Evolutionary conservation across 1,284 basidiomycete genomes (phyloP).

Genomic region (Mycosarcoma maydis): DNA sequence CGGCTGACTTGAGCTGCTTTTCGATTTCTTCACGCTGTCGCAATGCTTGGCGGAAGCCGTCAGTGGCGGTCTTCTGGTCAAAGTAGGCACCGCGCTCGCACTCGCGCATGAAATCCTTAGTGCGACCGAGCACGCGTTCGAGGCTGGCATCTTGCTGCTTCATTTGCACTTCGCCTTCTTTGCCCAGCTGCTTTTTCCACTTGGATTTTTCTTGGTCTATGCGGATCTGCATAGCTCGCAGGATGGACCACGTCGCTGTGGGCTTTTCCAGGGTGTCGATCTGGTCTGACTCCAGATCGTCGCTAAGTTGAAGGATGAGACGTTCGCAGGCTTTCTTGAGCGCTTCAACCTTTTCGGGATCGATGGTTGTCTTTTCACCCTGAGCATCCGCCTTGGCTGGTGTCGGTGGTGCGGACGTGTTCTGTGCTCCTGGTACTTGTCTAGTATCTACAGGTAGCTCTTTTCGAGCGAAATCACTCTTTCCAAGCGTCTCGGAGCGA

Average conservation of each 20-base stretch:
- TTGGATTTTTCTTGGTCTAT: slow-evolving; percentile 55
- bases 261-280: slow-evolving; percentile 60
- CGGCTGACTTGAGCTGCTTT: slow-evolving; percentile 44
- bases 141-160: slow-evolving; percentile 39
- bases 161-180: slow-evolving; percentile 20
- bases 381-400: background rate
- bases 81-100: slow-evolving; percentile 56
- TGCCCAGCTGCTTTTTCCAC: slow-evolving; percentile 51
- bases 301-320: slow-evolving; percentile 23
- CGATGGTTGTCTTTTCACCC: slow-evolving; percentile 2
- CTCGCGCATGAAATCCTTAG: slow-evolving; percentile 54
- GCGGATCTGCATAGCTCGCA: slow-evolving; percentile 53
- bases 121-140: slow-evolving; percentile 36
- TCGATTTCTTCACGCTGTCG: slow-evolving; percentile 50
- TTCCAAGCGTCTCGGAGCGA: slow-evolving; percentile 34
- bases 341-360: slow-evolving; percentile 21
- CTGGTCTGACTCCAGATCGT: slow-evolving; percentile 39
- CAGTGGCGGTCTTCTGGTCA: slow-evolving; percentile 46
- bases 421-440: slow-evolving; percentile 14
- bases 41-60: slow-evolving; percentile 50
- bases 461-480: slow-evolving; percentile 27
- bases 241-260: slow-evolving; percentile 49
- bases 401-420: background rate
- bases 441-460: slow-evolving; percentile 10
- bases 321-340: slow-evolving; percentile 23